Conservation (phyloP, 768 basidiomycete genomes). For the Lactarius hengduanensis region DNA sequence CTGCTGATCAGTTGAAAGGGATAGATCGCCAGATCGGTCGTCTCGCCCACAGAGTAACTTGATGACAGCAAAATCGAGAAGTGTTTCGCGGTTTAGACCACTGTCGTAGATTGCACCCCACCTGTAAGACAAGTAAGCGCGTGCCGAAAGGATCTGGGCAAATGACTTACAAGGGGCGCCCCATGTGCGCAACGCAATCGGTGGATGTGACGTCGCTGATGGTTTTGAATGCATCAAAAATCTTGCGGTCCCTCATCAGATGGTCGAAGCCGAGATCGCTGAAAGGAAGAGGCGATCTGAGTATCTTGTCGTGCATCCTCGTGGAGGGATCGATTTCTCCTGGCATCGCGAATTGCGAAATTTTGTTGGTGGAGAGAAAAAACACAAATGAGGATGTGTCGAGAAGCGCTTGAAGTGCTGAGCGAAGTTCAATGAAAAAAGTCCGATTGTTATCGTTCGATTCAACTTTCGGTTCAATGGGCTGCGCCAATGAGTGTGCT, state of each 20-base stretch:
- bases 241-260: neutral
- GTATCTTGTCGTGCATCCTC: too few species aligned
- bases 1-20: neutral
- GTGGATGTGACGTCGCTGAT: neutral
- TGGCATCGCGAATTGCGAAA: neutral
- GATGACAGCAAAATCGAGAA: neutral
- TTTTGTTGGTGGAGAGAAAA: neutral
- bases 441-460: too few species aligned
- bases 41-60: neutral
- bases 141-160: neutral
- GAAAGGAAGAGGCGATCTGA: too few species aligned
- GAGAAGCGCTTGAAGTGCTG: neutral
- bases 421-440: neutral
- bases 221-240: neutral
- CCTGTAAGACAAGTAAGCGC: neutral
- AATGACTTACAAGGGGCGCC: neutral
- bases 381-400: neutral
- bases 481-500: neutral
- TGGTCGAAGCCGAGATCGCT: constrained; percentile 4
- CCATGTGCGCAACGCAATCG: neutral
- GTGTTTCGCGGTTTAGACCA: neutral
- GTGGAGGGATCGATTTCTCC: too few species aligned
- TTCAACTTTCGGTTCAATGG: too few species aligned
- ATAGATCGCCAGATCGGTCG: neutral
- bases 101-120: neutral